A percentile compares a stretch with the other conserved stretches of the same genome.
These are phyloP conservation scores for Entophlyctis helioformis DNA, from an alignment of 192 early-diverging fungal genomes.

Conservation along the genomic window DNA sequence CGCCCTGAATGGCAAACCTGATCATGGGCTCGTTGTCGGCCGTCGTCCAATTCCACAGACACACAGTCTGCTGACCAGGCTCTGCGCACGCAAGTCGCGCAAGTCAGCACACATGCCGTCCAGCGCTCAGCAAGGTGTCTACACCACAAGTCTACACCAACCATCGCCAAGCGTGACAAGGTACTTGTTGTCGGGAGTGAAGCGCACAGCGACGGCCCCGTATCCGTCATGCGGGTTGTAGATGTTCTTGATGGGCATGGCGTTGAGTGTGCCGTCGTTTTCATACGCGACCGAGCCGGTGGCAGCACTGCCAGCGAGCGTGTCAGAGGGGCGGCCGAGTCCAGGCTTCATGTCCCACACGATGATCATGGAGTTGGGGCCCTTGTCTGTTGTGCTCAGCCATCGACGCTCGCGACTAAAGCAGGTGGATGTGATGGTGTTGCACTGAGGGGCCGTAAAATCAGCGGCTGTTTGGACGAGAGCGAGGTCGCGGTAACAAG, in stretches of 20 bases:
- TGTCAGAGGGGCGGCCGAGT: background rate
- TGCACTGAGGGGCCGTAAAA: conserved; percentile 19
- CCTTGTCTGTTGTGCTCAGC: conserved; percentile 41
- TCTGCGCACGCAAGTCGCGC: too few relatives aligned
- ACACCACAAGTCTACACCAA: conserved; percentile 2
- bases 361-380: conserved; percentile 31
- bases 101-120: background rate
- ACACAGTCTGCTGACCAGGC: conserved; percentile 20
- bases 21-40: conserved; percentile 23
- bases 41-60: conserved; percentile 44
- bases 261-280: conserved; percentile 4
- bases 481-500: background rate
- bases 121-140: background rate
- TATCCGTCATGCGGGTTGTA: conserved; percentile 36
- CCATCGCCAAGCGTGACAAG: conserved; percentile 41
- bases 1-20: conserved; percentile 19
- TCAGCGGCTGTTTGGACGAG: background rate
- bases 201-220: conserved; percentile 30
- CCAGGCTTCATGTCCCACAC: conserved; percentile 32
- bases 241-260: conserved; percentile 43
- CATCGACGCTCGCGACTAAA: conserved; percentile 28
- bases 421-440: conserved; percentile 25
- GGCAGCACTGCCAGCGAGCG: too few relatives aligned
- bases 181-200: conserved; percentile 32
- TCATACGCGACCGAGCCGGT: background rate